A percentile compares a stretch with the other conserved stretches of the same genome.
Evolutionary conservation across 768 basidiomycete genomes (phyloP).

Genomic region (Leucocoprinus leucothites): DNA sequence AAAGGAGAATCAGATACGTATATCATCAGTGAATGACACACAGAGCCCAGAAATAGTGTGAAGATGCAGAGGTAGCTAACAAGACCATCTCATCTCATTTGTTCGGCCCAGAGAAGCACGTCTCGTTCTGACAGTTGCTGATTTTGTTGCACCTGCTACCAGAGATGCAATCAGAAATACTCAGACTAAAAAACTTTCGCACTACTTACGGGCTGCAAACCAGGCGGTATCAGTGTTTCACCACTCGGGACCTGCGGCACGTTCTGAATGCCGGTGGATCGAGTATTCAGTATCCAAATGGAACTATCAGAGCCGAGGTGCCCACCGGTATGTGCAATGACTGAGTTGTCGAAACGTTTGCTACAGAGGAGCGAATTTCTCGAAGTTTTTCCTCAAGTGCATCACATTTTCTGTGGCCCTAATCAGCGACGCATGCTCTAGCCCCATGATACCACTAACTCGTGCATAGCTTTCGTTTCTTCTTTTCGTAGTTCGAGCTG

Average conservation of each 20-base stretch:
- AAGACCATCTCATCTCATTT: constrained; percentile 16
- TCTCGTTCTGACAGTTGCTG: constrained; percentile 3
- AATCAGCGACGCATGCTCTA: not conserved
- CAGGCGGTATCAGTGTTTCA: not conserved
- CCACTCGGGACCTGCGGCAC: not conserved
- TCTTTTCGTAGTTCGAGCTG: constrained; percentile 72
- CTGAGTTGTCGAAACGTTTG: constrained; percentile 4
- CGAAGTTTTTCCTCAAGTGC: constrained; percentile 59
- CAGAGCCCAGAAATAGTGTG: too few species aligned
- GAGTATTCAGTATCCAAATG: not conserved
- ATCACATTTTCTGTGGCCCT: constrained; percentile 61
- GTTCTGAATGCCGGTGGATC: not conserved
- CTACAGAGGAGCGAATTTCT: constrained; percentile 42
- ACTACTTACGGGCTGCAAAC: not conserved
- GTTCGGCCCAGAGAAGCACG: constrained; percentile 22
- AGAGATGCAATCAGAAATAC: constrained; percentile 6
- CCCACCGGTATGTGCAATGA: constrained; percentile 1
- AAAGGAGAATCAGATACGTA: not conserved
- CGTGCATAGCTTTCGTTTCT: constrained; percentile 67
- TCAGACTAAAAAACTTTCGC: not conserved
- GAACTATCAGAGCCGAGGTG: not conserved
- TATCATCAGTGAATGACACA: not conserved
- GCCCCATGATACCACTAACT: constrained; percentile 40
- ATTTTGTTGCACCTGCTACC: constrained; percentile 21
- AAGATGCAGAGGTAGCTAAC: too few species aligned